Evolutionary conservation across 169 alveolate species (phyloP).

Genomic region (Plasmodium reichenowi): DNA sequence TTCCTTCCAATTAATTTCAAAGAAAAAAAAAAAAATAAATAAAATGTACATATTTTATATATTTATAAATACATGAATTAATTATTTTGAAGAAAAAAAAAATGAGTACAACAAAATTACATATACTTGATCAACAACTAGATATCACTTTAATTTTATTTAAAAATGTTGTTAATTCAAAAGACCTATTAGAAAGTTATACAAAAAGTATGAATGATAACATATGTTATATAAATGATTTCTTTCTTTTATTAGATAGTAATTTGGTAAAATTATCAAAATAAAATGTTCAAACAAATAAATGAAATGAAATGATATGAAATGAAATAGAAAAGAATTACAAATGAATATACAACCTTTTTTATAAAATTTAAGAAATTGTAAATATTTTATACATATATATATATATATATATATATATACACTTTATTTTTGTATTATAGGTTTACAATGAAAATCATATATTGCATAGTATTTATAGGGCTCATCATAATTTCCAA

Average conservation of each 20-base stretch:
- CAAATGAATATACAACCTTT: neutral
- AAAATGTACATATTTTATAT: no score
- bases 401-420: neutral
- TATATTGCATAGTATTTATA: constrained; percentile 62
- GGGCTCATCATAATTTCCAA: constrained; percentile 29
- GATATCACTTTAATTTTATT: constrained; percentile 42
- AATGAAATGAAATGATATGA: neutral
- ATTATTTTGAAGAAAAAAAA: no score
- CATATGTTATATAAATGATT: neutral
- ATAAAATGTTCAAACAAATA: neutral
- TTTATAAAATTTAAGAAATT: neutral
- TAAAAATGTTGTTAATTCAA: constrained; percentile 65
- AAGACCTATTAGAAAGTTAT: constrained; percentile 13
- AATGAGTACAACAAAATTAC: constrained; percentile 10
- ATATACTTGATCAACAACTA: constrained; percentile 29
- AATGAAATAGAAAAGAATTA: neutral
- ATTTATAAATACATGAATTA: no score
- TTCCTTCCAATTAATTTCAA: no score
- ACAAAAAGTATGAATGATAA: constrained; percentile 1
- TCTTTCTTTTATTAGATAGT: constrained; percentile 57
- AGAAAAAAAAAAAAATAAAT: no score
- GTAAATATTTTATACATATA: neutral
- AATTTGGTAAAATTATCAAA: constrained; percentile 18
- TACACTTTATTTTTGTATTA: neutral
- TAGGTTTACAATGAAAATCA: constrained; percentile 54